Percentiles rank a stretch among this genome's conserved stretches.
Evolutionary conservation across 2,329 filamentous ascomycete species (phyloP).

Genomic region (Ceratocystis huliohia): DNA sequence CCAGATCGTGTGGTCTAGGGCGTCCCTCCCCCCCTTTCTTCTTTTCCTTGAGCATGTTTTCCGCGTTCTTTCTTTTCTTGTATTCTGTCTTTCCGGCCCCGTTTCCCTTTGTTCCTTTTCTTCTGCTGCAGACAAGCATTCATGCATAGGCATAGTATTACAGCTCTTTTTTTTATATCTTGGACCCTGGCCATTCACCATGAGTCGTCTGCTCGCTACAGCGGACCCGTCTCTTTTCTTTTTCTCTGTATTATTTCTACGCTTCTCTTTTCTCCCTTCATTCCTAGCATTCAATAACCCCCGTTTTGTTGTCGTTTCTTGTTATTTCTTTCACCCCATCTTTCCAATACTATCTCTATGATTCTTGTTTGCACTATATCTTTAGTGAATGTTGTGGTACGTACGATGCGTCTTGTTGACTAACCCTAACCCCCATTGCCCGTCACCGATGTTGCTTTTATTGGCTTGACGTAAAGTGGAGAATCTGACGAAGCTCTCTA

Average conservation of each 20-base stretch:
- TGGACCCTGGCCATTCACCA: not conserved
- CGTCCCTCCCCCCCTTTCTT: not conserved
- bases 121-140: not conserved
- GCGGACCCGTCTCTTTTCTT: not conserved
- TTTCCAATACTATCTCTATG: not conserved
- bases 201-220: not conserved
- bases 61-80: not conserved
- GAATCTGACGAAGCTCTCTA: too few species aligned
- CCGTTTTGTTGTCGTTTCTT: not conserved
- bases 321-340: not conserved
- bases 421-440: too few species aligned
- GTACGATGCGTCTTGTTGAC: too few species aligned
- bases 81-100: not conserved
- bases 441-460: too few species aligned
- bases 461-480: too few species aligned
- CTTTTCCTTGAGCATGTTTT: not conserved
- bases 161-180: not conserved
- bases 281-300: not conserved
- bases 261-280: not conserved
- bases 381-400: too few species aligned
- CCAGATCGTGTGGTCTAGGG: conserved; percentile 60
- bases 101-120: not conserved
- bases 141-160: not conserved
- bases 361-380: too few species aligned
- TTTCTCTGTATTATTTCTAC: not conserved